Conservation (phyloP, 495 filamentous ascomycete species). For the Penicillium psychrofluorescens region DNA sequence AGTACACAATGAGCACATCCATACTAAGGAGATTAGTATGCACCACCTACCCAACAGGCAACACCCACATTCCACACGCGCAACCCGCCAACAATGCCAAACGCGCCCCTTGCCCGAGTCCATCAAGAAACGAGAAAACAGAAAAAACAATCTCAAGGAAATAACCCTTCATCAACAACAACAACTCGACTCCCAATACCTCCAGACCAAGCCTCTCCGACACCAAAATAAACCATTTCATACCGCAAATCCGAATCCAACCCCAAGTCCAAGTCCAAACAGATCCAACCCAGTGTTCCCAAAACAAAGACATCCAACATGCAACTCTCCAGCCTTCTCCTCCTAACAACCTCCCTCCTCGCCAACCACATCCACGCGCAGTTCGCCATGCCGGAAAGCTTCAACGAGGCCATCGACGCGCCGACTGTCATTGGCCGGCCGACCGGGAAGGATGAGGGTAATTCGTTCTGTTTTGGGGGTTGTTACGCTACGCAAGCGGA, state of each 20-base stretch:
- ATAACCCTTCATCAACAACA: no score
- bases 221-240: no score
- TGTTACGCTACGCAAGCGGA: slow-evolving; percentile 10
- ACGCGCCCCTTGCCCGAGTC: slow-evolving; percentile 1
- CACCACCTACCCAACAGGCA: not conserved
- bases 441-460: slow-evolving; percentile 17
- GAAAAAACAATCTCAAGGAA: no score
- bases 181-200: no score
- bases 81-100: slow-evolving; percentile 6
- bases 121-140: not conserved
- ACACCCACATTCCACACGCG: slow-evolving; percentile 9
- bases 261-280: not conserved
- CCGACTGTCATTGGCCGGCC: not conserved
- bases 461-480: slow-evolving; percentile 18
- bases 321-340: slow-evolving; percentile 7
- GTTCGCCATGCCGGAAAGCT: not conserved
- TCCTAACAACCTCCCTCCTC: slow-evolving; percentile 7
- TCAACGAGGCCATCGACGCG: slow-evolving; percentile 1
- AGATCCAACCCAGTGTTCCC: not conserved
- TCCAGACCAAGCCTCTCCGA: no score
- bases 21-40: not conserved
- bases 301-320: slow-evolving; percentile 5
- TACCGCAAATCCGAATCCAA: no score
- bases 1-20: not conserved
- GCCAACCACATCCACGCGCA: slow-evolving; percentile 1